Conservation (phyloP, 2,329 filamentous ascomycete species). For the Epichloe amarillans region DNA sequence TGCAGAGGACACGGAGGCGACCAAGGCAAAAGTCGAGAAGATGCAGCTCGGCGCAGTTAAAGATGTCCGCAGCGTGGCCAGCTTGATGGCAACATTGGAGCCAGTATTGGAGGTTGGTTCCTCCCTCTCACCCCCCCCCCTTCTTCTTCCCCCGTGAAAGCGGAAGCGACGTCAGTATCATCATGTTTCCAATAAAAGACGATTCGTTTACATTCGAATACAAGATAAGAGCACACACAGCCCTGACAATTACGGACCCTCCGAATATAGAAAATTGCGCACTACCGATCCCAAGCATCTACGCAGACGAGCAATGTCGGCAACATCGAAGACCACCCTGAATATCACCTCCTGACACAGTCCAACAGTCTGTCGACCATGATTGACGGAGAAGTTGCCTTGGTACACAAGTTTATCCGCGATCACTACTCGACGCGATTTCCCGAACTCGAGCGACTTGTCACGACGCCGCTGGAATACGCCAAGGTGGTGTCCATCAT, state of each 20-base stretch:
- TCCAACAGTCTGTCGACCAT: conserved; percentile 82
- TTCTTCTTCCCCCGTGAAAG: conserved; percentile 7
- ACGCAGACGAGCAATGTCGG: conserved; percentile 55
- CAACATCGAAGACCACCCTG: conserved; percentile 82
- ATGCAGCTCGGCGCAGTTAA: conserved; percentile 61
- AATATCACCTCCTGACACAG: conserved; percentile 78
- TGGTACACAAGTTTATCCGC: conserved; percentile 91
- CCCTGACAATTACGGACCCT: conserved; percentile 49
- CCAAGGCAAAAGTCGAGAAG: conserved; percentile 69
- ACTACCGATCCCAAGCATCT: conserved; percentile 58
- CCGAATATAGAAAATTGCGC: conserved; percentile 58
- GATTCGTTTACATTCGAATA: conserved; percentile 48
- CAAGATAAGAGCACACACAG: conserved; percentile 37
- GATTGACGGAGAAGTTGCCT: conserved; percentile 83
- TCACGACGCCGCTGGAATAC: conserved; percentile 88
- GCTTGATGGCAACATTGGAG: conserved; percentile 67
- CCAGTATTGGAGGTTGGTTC: conserved; percentile 63
- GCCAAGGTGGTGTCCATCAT: conserved; percentile 90
- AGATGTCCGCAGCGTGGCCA: conserved; percentile 68
- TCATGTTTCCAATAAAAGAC: conserved; percentile 11
- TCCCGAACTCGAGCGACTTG: conserved; percentile 78
- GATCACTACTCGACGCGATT: conserved; percentile 93
- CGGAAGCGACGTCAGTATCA: conserved; percentile 8
- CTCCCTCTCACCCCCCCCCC: conserved; percentile 15
- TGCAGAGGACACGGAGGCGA: conserved; percentile 51